Percentiles rank a stretch among this genome's conserved stretches.
Evolutionary conservation across 768 basidiomycete species (phyloP).

Genomic region (Pseudohyphozyma bogoriensis): DNA sequence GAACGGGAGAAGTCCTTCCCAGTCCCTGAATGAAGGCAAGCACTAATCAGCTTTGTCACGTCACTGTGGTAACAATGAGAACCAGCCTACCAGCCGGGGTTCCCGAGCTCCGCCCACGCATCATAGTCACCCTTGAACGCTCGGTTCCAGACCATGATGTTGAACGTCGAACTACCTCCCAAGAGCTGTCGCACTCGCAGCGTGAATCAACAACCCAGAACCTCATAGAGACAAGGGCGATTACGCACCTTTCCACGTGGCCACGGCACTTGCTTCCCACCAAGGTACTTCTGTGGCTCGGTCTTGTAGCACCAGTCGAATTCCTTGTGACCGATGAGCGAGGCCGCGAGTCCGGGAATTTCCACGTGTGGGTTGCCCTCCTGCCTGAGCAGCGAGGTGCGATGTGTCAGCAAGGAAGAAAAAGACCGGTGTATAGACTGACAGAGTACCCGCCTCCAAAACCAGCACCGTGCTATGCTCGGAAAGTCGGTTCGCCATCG

Average conservation of each 20-base stretch:
- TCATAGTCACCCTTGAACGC: background rate
- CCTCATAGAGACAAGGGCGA: background rate
- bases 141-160: conserved; percentile 1
- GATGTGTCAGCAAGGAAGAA: background rate
- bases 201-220: background rate
- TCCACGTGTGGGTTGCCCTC: background rate
- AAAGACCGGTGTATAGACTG: no score
- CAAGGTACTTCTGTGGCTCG: background rate
- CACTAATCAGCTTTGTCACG: background rate
- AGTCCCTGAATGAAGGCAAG: conserved; percentile 8
- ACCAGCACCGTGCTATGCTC: conserved; percentile 31
- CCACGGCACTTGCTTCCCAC: background rate
- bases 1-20: conserved; percentile 7
- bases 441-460: conserved; percentile 31
- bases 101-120: conserved; percentile 7
- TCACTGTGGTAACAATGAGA: background rate
- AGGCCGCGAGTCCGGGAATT: conserved; percentile 3
- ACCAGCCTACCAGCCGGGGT: no score
- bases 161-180: conserved; percentile 21
- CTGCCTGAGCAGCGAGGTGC: background rate
- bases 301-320: conserved; percentile 16
- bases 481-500: conserved; percentile 29
- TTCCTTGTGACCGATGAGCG: background rate
- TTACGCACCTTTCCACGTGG: conserved; percentile 4
- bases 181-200: background rate